Base-by-base conservation (phyloP, 306 rosid species). In the Citrullus amarus region DNA sequence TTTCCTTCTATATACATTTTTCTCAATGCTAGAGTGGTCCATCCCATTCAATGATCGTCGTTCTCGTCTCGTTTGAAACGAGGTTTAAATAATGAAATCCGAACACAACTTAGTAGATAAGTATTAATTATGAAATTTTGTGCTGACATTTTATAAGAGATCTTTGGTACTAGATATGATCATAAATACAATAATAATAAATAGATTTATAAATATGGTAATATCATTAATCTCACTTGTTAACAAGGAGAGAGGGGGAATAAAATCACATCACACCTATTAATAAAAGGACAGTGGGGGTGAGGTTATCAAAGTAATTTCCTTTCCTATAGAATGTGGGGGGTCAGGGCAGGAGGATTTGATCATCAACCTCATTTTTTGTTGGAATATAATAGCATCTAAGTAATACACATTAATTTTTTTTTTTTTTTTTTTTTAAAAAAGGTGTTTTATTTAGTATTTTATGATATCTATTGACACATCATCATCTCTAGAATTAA, bases 221-320 rank as follows among this genome's bases (percentile, higher is more conserved):
- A 41, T 20, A 18, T 2, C 50, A 8, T 38, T 66, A 66, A 66
- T 66, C 51, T 38, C 73, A 18, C 51, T 4, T 10, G 74, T 11
- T 41, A 41, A 66, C 30, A 7, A 38, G 14, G 28, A 65, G 72
- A 65, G 50, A 41, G 11, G 48, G 75, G 54, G 22, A 44, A 36
- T 25, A 18, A 36, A 68, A 68, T 46, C 1, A 71, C 55, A 71
- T 48, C 76, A 71, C 76, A 48, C 76, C 6, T 46, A 71, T 46
- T 71, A 22, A 48, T 48, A 48, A 48, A 70, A 70, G 38, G 75
- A 69, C 36, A 69, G 43, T 15, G 75, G 74, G n/a, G 68, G 48
- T 18, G 73, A 66, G 73, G 73, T 66, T 66, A 18, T 66, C 48
- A 66, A 70, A 48, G 76, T 46, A 70, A 48, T 71, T 71, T 48